Evolutionary conservation across 2,329 filamentous ascomycete species (phyloP).

Genomic region (Myrmaecium sp.): DNA sequence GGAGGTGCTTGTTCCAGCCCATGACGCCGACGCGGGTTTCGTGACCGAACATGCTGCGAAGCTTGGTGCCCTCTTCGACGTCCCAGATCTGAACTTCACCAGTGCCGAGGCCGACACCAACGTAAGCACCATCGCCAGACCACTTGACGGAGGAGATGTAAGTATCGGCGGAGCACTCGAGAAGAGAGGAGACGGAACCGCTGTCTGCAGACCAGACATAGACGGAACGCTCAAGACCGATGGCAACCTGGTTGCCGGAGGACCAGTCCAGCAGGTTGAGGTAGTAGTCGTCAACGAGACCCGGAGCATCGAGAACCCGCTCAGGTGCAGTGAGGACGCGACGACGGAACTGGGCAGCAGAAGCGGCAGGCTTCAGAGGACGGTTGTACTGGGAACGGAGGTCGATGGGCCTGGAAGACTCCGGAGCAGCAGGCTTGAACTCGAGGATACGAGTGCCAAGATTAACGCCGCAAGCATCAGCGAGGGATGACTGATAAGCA

Average conservation of each 20-base stretch:
- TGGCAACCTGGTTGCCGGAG: conserved; percentile 92
- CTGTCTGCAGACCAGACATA: conserved; percentile 98
- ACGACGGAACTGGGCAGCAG: conserved; percentile 73
- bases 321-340: conserved; percentile 90
- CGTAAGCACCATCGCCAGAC: conserved; percentile 93
- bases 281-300: conserved; percentile 96
- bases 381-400: conserved; percentile 96
- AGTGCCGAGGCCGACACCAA: conserved; percentile 83
- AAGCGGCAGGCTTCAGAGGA: conserved; percentile 62
- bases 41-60: conserved; percentile 96
- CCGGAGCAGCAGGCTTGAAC: conserved; percentile 95
- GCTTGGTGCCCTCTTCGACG: conserved; percentile 82
- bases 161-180: conserved; percentile 78
- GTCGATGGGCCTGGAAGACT: conserved; percentile 96
- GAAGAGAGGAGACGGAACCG: conserved; percentile 70
- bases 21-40: conserved; percentile 94
- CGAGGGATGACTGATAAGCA: conserved; percentile 83
- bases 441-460: conserved; percentile 90
- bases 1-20: conserved; percentile 95
- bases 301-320: conserved; percentile 88
- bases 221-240: conserved; percentile 89
- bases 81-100: conserved; percentile 99
- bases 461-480: conserved; percentile 79
- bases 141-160: conserved; percentile 98
- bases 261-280: conserved; percentile 98